phyloP scores from a whole-genome alignment of 2,329 filamentous ascomycete genomes.

The Colletotrichum cordylinicola region DNA sequence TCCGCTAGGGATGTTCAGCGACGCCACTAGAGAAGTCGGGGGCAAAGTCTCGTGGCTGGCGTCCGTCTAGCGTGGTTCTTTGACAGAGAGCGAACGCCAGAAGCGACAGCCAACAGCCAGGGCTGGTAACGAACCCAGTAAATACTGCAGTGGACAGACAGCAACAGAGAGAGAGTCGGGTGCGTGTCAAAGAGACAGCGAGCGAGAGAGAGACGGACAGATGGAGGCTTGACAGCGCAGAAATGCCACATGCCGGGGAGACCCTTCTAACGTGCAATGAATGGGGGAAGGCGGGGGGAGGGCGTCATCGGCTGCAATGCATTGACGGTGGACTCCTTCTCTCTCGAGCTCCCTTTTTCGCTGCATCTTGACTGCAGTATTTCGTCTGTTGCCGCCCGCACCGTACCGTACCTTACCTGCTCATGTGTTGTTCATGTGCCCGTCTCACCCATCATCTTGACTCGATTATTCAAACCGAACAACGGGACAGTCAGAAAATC shows the following conservation, averaged over 20 bases:
- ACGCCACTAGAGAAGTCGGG: background rate
- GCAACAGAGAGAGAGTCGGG: background rate
- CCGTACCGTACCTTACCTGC: too few relatives aligned
- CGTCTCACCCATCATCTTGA: background rate
- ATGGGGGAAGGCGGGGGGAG: background rate
- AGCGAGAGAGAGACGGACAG: background rate
- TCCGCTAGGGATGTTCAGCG: background rate
- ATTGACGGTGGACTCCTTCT: background rate
- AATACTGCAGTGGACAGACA: background rate
- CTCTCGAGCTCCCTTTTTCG: background rate
- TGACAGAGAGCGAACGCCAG: background rate
- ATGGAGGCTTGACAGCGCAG: slow-evolving; percentile 5
- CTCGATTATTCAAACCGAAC: background rate
- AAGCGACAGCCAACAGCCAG: background rate
- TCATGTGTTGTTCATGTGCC: background rate
- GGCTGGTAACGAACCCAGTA: background rate
- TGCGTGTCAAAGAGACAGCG: background rate
- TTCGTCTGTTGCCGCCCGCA: background rate
- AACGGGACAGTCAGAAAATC: background rate
- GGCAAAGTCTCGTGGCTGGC: background rate
- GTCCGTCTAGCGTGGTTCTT: background rate
- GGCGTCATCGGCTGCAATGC: slow-evolving; percentile 16
- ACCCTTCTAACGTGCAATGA: slow-evolving; percentile 15
- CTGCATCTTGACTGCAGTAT: background rate
- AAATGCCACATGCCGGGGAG: slow-evolving; percentile 4